Evolutionary conservation across 129 eudicot species (phyloP), one percentile per base, ranked within the genome.

Genomic region (Scalesia atractyloides): DNA sequence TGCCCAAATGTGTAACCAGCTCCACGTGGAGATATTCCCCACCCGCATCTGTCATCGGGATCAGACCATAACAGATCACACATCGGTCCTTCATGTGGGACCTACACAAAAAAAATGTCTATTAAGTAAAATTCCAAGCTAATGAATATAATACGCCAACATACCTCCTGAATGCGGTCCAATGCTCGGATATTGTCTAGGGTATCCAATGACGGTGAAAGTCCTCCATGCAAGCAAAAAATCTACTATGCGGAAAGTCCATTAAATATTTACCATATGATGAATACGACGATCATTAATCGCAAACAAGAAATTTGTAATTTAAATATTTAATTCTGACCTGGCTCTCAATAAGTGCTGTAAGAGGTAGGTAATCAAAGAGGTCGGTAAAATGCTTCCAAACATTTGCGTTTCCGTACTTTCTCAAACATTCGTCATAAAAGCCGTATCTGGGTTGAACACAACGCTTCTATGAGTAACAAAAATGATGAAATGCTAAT

Each of bases 31-130:
- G 97, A 91, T 50, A 91, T 91, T 49, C 97, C 97, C 97, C 97
- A 90, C 39, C 97, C 97, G 75, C 97, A 91, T 46, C 95, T 84
- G 73, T 91, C 97, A 62, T 91, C 95, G 15, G 97, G 97, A 67
- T 91, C 97, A 24, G 97, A 91, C 97, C 97, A 91, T 76, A 91
- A 78, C 12, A 91, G 91, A 74, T 91, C 97, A 72, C 97, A 91
- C 97, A 87, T 91, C 12, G 97, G 97, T 69, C 97, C 97, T 87
- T 87, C 95, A 60, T 91, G 97, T 41, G 97, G 97, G 43, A 91
- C 97, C 97, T 91, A 57, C 56, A 30, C 14, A 53, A 0, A 54
- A 43, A 43, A 62, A 62, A 56, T 7, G n/a, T 14, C 19, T 26
- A 22, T 43, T 43, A 22, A 54, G 41, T 66, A 53, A 66, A 33